Base-by-base conservation (phyloP, 2,329 filamentous ascomycete species). In the Didymella keratinophila region DNA sequence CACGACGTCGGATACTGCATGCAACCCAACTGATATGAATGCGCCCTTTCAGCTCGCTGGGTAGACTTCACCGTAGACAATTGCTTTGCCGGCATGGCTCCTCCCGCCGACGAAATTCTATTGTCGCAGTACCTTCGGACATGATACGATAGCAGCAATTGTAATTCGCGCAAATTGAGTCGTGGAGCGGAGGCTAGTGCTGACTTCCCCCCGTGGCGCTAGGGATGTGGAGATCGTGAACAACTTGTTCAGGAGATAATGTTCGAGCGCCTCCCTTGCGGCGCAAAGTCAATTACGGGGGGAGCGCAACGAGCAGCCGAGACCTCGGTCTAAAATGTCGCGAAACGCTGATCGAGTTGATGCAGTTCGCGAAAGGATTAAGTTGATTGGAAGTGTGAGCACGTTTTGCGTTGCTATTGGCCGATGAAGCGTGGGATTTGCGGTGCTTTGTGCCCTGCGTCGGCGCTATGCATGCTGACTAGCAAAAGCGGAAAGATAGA, bases 131-230 rank as follows among this genome's bases (percentile, higher is more conserved):
- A 42, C 44, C 11, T 30, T 59, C 45, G 53, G 56, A 60, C 53
- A 52, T 56, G 46, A 63, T 49, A 62, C 58, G 57, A 64, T 58
- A 60, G 47, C 50, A 52, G 54, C 39, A 45, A 60, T 63, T 58
- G 50, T 62, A 66, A 67, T 62, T 67, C 64, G 58, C 62, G 64
- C 59, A 60, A 58, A 49, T 43, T 45, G 56, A 45, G 39, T 45
- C 49, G 45, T 39, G 39, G 44, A 58, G 64, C 69, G 71, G 71
- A 68, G 63, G 56, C 61, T 59, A 68, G 51, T 44, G 28, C 41
- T 23, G 30, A 50, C 42, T 66, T 71, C 71, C 71, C 71, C 72
- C 71, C 72, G 71, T 69, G 59, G 36, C 65, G 63, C 71, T 71
- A 74, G 45, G 48, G 30, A n/a, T 37, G 49, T 44, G 55, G 55